These are phyloP conservation scores for Fraxinus paxiana DNA, from an alignment of 305 asterid genomes.

Conservation along the genomic window DNA sequence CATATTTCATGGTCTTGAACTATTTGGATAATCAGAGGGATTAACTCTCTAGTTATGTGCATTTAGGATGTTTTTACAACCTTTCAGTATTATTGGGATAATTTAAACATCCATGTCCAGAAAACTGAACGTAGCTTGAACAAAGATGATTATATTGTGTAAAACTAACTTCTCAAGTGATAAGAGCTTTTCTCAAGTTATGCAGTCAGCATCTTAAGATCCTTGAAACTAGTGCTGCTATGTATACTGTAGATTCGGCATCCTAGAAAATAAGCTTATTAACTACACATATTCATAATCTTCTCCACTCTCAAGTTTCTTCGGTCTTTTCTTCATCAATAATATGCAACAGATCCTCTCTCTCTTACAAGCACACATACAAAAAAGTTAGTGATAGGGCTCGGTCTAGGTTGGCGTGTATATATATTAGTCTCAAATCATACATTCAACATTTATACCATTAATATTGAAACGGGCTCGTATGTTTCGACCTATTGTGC, in stretches of 20 bases:
- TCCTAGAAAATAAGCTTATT: not conserved
- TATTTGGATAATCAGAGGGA: not conserved
- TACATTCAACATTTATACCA: not conserved
- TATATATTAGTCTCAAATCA: not conserved
- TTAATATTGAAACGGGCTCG: not conserved
- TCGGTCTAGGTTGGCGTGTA: not conserved
- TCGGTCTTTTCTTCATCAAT: not conserved
- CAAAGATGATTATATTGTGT: not conserved
- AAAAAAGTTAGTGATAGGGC: not conserved
- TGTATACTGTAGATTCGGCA: not conserved
- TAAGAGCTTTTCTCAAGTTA: not conserved
- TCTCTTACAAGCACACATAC: not conserved
- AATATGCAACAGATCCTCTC: not conserved
- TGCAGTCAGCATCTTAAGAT: not conserved
- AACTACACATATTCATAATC: not conserved
- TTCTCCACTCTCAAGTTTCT: not conserved
- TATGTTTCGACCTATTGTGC: not conserved
- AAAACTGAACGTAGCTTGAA: not conserved
- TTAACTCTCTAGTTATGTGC: not conserved
- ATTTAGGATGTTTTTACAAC: not conserved
- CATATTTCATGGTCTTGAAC: not conserved
- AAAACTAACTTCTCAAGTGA: not conserved
- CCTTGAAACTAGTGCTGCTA: not conserved
- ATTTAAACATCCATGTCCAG: not conserved
- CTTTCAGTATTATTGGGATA: not conserved